Evolutionary conservation across 1,284 basidiomycete species (phyloP), one percentile per base, ranked within the genome.

Genomic region (Melampsora americana): DNA sequence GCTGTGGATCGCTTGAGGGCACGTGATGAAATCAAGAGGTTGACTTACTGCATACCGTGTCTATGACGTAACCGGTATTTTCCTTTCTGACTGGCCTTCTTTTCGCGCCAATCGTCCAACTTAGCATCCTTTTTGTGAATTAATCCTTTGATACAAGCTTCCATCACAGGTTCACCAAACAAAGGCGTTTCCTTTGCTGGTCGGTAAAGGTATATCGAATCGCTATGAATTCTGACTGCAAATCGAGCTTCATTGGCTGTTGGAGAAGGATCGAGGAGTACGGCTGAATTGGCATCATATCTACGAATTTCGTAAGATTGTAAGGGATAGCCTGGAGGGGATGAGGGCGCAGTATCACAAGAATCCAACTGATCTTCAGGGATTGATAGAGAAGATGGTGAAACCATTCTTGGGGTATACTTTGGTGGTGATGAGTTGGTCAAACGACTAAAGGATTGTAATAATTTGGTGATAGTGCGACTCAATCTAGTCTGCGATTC

Each of bases 81-180:
- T n/a, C 53, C 53, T 56, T 56, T 56, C 2, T 28, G 53, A 56
- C 53, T 28, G 6, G n/a, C n/a, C 20, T 28, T n/a, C 53, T 56
- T 56, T 56, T 56, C 53, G 53, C 53, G 53, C 53, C 53, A 56
- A n/a, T 56, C 53, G 53, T 56, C 53, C 20, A 56, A 23, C 53
- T 56, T 56, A 23, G 53, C 53, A 5, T 56, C 53, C 53, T n/a
- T 56, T n/a, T 28, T n/a, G 7, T 56, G 20, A 18, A 56, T 56
- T n/a, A 56, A 56, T n/a, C 53, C 53, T 56, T 56, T 56, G 53
- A 56, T 56, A 56, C n/a, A 56, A 56, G 53, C 53, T 56, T 56
- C 53, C 53, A 56, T 56, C 1, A 56, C 53, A 6, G 53, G 53
- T 56, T 56, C 26, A 1, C 26, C 53, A 56, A 56, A 56, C 53